Percentiles rank a stretch among this genome's conserved stretches.
These are phyloP conservation scores for Macadamia integrifolia DNA, from an alignment of 164 flowering plant genomes.

Conservation along the genomic window DNA sequence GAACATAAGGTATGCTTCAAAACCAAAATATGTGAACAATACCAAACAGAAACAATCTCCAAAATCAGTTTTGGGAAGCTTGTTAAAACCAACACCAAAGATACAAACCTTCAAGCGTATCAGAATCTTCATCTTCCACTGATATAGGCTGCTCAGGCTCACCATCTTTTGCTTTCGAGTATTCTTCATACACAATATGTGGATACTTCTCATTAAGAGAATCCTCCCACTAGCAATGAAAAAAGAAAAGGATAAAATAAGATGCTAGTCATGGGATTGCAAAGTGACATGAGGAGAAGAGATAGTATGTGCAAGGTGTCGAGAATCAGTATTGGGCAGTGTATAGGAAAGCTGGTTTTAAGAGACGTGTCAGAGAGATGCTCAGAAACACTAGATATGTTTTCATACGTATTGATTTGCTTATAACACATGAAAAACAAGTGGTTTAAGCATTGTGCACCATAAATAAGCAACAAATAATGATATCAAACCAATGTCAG, in stretches of 20 bases:
- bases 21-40: neutral
- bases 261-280: neutral
- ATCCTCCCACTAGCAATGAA: constrained; percentile 70
- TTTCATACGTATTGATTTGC: too few relatives aligned
- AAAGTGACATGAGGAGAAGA: neutral
- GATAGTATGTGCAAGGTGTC: too few relatives aligned
- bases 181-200: constrained; percentile 82
- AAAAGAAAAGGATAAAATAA: neutral
- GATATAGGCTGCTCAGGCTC: constrained; percentile 34
- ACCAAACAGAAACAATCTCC: neutral
- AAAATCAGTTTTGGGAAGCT: neutral
- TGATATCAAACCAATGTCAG: too few relatives aligned
- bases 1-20: neutral
- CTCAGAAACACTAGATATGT: too few relatives aligned
- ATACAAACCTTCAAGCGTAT: constrained; percentile 73
- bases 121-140: constrained; percentile 35
- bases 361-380: too few relatives aligned
- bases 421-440: too few relatives aligned
- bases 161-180: constrained; percentile 47
- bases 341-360: too few relatives aligned
- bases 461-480: too few relatives aligned
- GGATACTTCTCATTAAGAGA: constrained; percentile 76
- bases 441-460: too few relatives aligned
- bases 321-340: too few relatives aligned
- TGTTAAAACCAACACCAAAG: neutral